Percentiles rank a stretch among this genome's conserved stretches.
Evolutionary conservation across 2,329 filamentous ascomycete species (phyloP).

Genomic region (Basipetospora chlamydospora): DNA sequence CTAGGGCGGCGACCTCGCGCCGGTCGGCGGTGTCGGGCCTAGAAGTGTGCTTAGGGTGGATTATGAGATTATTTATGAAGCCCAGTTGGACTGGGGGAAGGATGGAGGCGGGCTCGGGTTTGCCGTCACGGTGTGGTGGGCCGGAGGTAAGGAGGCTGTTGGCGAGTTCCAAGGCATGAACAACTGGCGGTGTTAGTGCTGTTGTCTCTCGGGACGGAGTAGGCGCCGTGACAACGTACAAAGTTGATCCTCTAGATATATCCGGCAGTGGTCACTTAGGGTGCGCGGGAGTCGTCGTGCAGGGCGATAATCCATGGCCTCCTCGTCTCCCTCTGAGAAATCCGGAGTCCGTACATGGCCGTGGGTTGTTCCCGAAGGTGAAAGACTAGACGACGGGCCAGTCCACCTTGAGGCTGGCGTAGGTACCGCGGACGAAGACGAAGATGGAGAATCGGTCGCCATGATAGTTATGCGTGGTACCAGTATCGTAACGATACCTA

Average conservation of each 20-base stretch:
- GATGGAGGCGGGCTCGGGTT: slow-evolving; percentile 37
- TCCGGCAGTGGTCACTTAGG: slow-evolving; percentile 5
- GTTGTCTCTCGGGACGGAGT: neutral
- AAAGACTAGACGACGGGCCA: too few species aligned
- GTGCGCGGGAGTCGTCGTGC: neutral
- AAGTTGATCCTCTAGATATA: slow-evolving; percentile 8
- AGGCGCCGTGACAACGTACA: slow-evolving; percentile 12
- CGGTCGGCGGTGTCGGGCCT: slow-evolving; percentile 48
- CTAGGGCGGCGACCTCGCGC: slow-evolving; percentile 46
- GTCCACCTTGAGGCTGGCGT: too few species aligned
- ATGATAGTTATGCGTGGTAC: too few species aligned
- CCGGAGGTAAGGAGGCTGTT: slow-evolving; percentile 37
- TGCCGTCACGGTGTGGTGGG: slow-evolving; percentile 8
- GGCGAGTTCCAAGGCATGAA: slow-evolving; percentile 48
- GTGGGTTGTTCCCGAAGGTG: too few species aligned
- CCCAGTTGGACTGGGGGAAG: slow-evolving; percentile 62
- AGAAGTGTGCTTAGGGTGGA: slow-evolving; percentile 69
- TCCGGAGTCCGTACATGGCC: neutral
- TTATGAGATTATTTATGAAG: slow-evolving; percentile 64
- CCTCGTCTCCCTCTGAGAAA: neutral
- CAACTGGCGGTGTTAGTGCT: slow-evolving; percentile 23
- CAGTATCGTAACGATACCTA: too few species aligned
- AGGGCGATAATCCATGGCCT: neutral
- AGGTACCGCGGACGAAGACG: neutral
- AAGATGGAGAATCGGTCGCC: too few species aligned